A percentile compares a stretch with the other conserved stretches of the same genome.
phyloP scores from a whole-genome alignment of 2,329 filamentous ascomycete genomes.

The Aspergillus ochraceus region DNA sequence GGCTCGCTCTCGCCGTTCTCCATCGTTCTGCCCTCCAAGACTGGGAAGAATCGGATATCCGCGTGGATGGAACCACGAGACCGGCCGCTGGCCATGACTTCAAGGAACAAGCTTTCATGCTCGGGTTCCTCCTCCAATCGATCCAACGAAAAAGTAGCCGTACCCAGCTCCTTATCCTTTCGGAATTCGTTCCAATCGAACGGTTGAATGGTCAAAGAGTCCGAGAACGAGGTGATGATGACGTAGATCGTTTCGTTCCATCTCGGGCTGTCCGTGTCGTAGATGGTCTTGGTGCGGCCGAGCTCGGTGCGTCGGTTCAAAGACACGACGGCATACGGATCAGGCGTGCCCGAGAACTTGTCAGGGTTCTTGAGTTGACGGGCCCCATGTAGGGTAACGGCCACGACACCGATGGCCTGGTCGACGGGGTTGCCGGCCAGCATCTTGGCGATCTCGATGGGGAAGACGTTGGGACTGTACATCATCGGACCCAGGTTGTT shows the following conservation, averaged over 20 bases:
- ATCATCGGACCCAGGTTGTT: slow-evolving; percentile 94
- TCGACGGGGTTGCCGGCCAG: slow-evolving; percentile 90
- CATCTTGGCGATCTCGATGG: slow-evolving; percentile 98
- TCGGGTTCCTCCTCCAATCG: slow-evolving; percentile 73
- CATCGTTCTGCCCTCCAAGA: slow-evolving; percentile 66
- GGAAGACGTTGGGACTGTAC: slow-evolving; percentile 97
- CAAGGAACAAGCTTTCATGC: slow-evolving; percentile 80
- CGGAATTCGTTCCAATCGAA: slow-evolving; percentile 95
- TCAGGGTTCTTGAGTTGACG: slow-evolving; percentile 93
- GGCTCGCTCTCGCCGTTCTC: slow-evolving; percentile 77
- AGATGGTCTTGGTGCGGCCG: slow-evolving; percentile 83
- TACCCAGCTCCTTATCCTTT: slow-evolving; percentile 93
- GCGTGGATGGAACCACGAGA: slow-evolving; percentile 74
- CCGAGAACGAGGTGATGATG: slow-evolving; percentile 87
- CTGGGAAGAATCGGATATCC: slow-evolving; percentile 93
- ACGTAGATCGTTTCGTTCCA: slow-evolving; percentile 98
- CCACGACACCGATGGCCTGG: slow-evolving; percentile 90
- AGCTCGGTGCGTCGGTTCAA: slow-evolving; percentile 80
- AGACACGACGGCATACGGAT: slow-evolving; percentile 84
- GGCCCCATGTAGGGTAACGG: slow-evolving; percentile 86
- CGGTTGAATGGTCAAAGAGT: slow-evolving; percentile 78
- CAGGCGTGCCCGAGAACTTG: slow-evolving; percentile 86
- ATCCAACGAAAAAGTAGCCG: slow-evolving; percentile 82
- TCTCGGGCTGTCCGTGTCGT: slow-evolving; percentile 79
- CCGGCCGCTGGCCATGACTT: slow-evolving; percentile 82